A percentile compares a stretch with the other conserved stretches of the same genome.
Evolutionary conservation across 179 eudicot genomes (phyloP).

Genomic region (Amaranthus tricolor): DNA sequence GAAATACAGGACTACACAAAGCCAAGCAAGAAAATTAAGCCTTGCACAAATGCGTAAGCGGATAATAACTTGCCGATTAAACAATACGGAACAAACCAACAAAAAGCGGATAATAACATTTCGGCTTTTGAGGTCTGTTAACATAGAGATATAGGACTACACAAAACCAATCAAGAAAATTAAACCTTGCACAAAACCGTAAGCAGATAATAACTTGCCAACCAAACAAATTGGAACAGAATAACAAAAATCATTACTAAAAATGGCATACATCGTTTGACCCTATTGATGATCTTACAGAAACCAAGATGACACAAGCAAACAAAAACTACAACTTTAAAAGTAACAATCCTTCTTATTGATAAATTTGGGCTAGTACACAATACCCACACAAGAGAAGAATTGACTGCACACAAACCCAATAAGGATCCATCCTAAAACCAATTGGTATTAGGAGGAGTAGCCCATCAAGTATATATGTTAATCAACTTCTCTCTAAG

Average conservation of each 20-base stretch:
- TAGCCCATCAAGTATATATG: too few species aligned
- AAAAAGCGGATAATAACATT: neutral
- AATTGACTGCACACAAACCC: too few species aligned
- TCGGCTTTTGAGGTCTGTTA: neutral
- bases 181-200: neutral
- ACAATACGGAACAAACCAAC: neutral
- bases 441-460: too few species aligned
- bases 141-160: neutral
- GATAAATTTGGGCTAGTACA: too few species aligned
- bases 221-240: neutral
- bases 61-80: neutral
- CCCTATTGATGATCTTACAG: neutral
- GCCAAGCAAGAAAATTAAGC: conserved; percentile 1
- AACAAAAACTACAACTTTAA: neutral
- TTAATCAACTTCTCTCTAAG: too few species aligned
- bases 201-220: neutral
- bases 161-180: conserved; percentile 2
- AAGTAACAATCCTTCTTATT: neutral
- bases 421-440: too few species aligned
- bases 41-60: neutral
- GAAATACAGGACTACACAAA: neutral
- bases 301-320: conserved; percentile 2
- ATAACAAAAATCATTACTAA: neutral
- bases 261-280: neutral
- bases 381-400: too few species aligned